These are phyloP conservation scores for Amanita molliuscula DNA, from an alignment of 768 basidiomycete genomes.

Conservation along the genomic window DNA sequence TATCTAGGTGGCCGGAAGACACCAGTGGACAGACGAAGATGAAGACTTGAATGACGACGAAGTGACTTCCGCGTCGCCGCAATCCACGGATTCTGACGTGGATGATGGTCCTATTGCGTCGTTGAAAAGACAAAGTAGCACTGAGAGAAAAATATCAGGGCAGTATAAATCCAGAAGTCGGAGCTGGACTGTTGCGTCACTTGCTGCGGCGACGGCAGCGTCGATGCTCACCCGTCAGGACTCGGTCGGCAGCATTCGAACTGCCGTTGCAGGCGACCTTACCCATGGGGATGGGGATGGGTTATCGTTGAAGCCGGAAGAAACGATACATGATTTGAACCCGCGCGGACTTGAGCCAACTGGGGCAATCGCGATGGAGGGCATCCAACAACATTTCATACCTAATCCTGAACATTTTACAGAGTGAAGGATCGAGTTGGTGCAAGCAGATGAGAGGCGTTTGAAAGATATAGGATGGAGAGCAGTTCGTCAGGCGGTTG, in stretches of 20 bases:
- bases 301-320: constrained; percentile 14
- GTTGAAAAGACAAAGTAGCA: constrained; percentile 19
- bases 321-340: constrained; percentile 18
- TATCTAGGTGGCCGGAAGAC: constrained; percentile 49
- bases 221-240: constrained; percentile 26
- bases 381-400: constrained; percentile 6
- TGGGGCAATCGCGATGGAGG: constrained; percentile 11
- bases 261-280: constrained; percentile 50
- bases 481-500: constrained; percentile 43
- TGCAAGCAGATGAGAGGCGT: constrained; percentile 38
- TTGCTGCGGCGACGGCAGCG: constrained; percentile 28
- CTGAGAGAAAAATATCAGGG: constrained; percentile 21
- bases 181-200: constrained; percentile 58
- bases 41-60: constrained; percentile 37
- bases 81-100: constrained; percentile 56
- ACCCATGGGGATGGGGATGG: constrained; percentile 23
- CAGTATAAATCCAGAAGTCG: constrained; percentile 40
- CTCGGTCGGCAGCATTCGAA: constrained; percentile 61
- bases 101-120: constrained; percentile 26
- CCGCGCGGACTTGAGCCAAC: constrained; percentile 21
- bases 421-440: constrained; percentile 30
- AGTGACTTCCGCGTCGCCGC: constrained; percentile 51
- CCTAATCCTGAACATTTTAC: constrained; percentile 16
- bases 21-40: constrained; percentile 41
- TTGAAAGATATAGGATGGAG: constrained; percentile 49